phyloP scores from a whole-genome alignment of 2,329 filamentous ascomycete species.

The Clonostachys solani region DNA sequence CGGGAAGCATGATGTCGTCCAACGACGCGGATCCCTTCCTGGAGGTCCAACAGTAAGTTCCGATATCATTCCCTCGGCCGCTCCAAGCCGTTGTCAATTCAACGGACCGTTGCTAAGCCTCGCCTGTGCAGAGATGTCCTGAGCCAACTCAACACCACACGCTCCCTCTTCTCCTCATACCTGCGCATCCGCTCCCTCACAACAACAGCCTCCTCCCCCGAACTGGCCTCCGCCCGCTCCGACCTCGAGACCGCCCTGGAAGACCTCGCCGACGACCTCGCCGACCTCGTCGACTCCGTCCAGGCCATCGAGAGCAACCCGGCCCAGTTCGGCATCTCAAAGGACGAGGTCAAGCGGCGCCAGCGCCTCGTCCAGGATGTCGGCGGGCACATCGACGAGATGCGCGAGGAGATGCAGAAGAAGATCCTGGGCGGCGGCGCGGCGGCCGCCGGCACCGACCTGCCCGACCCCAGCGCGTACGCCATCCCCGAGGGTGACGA shows the following conservation, averaged over 20 bases:
- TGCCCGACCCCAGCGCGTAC: constrained; percentile 52
- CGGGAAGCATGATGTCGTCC: constrained; percentile 59
- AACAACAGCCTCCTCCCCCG: constrained; percentile 67
- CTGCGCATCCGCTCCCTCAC: constrained; percentile 89
- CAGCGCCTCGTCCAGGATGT: constrained; percentile 83
- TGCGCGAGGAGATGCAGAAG: constrained; percentile 76
- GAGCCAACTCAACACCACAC: constrained; percentile 71
- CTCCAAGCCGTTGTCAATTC: not conserved
- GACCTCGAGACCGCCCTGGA: constrained; percentile 65
- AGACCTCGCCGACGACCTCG: constrained; percentile 75
- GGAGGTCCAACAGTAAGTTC: constrained; percentile 63
- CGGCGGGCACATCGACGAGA: constrained; percentile 82
- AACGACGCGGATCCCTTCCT: constrained; percentile 68
- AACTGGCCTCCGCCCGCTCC: constrained; percentile 73
- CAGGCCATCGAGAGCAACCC: constrained; percentile 84
- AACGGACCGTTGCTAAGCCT: constrained; percentile 2
- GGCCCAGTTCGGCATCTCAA: constrained; percentile 78
- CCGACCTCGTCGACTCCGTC: constrained; percentile 84
- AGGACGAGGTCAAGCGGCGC: constrained; percentile 76
- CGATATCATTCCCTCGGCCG: constrained; percentile 1
- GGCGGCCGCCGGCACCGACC: constrained; percentile 26
- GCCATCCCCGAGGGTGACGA: constrained; percentile 44
- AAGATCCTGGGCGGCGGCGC: constrained; percentile 34
- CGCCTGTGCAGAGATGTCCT: constrained; percentile 71
- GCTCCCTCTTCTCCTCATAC: constrained; percentile 90